Evolutionary conservation across 2,329 filamentous ascomycete genomes (phyloP).

Genomic region (Akanthomyces muscarius): DNA sequence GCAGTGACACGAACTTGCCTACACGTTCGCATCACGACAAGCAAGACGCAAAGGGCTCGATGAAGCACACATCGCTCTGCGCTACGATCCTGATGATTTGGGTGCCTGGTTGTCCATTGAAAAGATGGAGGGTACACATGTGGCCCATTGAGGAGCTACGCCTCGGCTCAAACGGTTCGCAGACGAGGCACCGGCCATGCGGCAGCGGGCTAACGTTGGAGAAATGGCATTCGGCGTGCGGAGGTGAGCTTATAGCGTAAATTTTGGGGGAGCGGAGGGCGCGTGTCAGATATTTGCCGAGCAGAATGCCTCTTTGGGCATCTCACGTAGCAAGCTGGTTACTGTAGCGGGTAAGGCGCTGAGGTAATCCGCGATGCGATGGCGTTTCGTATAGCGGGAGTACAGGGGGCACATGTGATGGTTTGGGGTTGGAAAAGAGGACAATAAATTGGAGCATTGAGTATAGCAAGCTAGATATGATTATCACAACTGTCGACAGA

Average conservation of each 20-base stretch:
- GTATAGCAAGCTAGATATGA: background rate
- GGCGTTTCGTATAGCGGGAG: background rate
- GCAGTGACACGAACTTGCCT: too few relatives aligned
- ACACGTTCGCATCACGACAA: too few relatives aligned
- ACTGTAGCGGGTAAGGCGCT: background rate
- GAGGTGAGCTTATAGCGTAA: constrained; percentile 5
- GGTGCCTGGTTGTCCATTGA: too few relatives aligned
- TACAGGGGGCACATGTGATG: background rate
- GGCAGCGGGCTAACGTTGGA: background rate
- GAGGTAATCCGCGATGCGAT: constrained; percentile 6
- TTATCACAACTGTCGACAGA: background rate
- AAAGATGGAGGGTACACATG: background rate
- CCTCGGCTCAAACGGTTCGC: background rate
- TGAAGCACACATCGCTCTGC: too few relatives aligned
- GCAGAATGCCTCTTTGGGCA: constrained; percentile 1
- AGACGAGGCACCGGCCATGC: background rate
- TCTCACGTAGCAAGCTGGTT: constrained; percentile 2
- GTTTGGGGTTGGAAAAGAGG: background rate
- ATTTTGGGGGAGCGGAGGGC: background rate
- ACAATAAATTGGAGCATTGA: too few relatives aligned
- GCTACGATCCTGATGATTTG: too few relatives aligned
- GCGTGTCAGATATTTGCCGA: constrained; percentile 6
- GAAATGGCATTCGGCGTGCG: background rate
- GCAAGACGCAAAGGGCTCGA: too few relatives aligned
- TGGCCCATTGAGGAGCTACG: background rate